Conservation (phyloP, 148 eudicot species). For the Cornus suecica region DNA sequence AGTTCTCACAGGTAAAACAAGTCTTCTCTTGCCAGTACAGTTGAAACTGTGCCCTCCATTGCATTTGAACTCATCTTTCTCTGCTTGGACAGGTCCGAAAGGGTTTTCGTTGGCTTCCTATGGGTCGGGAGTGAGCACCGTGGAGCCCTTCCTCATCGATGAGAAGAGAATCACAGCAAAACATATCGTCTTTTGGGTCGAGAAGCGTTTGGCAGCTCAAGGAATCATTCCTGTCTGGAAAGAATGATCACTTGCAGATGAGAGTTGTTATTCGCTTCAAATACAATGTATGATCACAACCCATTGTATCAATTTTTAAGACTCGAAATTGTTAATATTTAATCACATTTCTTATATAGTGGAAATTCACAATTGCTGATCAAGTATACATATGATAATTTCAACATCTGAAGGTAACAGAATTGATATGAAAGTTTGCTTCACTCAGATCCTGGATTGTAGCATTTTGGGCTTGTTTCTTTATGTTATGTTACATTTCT, state of each 20-base stretch:
- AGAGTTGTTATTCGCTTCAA: conserved; percentile 5
- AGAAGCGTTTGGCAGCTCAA: conserved; percentile 93
- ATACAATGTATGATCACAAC: background rate
- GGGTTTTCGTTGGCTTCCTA: conserved; percentile 72
- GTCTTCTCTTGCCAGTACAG: background rate
- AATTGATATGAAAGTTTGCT: too few relatives aligned
- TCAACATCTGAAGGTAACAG: background rate
- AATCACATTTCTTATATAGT: background rate
- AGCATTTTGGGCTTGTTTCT: too few relatives aligned
- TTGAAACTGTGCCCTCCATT: background rate
- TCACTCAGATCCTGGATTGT: too few relatives aligned
- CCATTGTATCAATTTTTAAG: conserved; percentile 4
- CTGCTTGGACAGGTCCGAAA: conserved; percentile 50
- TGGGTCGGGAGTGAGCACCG: conserved; percentile 68
- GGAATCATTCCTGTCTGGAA: conserved; percentile 85
- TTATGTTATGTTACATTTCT: background rate
- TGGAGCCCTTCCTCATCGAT: conserved; percentile 86
- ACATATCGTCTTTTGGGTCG: conserved; percentile 85
- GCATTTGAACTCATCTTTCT: background rate
- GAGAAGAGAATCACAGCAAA: conserved; percentile 77
- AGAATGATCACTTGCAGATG: conserved; percentile 22
- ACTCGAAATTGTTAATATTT: conserved; percentile 8
- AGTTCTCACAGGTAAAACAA: conserved; percentile 61
- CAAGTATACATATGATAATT: background rate
- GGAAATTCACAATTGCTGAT: background rate